Conservation (phyloP, 1,284 basidiomycete genomes). For the Apiotrichum laibachii region DNA sequence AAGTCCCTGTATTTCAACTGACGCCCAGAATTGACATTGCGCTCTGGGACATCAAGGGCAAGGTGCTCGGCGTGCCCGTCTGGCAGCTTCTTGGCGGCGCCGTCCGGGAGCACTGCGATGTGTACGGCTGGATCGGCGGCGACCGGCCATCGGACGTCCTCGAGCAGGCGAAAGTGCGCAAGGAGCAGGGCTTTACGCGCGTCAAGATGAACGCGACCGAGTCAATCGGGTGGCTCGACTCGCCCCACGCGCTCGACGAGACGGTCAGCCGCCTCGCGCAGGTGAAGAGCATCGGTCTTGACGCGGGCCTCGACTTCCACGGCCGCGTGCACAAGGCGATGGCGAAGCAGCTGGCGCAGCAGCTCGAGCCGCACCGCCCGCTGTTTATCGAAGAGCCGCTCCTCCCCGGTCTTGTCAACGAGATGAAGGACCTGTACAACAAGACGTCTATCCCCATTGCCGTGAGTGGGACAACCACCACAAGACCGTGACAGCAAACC, state of each 20-base stretch:
- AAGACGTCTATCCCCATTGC: constrained; percentile 55
- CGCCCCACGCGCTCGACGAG: constrained; percentile 57
- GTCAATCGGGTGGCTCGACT: constrained; percentile 55
- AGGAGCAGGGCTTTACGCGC: constrained; percentile 68
- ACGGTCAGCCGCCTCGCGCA: constrained; percentile 64
- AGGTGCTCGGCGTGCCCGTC: constrained; percentile 69
- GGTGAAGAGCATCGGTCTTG: constrained; percentile 63
- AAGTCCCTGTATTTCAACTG: no score
- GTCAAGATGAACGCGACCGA: constrained; percentile 64
- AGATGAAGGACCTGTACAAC: constrained; percentile 53
- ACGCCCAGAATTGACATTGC: constrained; percentile 57
- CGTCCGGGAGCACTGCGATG: constrained; percentile 53
- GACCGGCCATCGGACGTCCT: constrained; percentile 66
- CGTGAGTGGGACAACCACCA: constrained; percentile 23
- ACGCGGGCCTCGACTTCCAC: constrained; percentile 60
- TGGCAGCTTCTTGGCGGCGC: constrained; percentile 73
- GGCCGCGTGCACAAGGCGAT: constrained; percentile 65
- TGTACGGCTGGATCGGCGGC: constrained; percentile 55
- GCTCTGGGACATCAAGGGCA: constrained; percentile 74
- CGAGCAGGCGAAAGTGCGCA: constrained; percentile 61
- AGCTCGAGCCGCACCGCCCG: constrained; percentile 64
- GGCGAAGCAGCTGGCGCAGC: constrained; percentile 70
- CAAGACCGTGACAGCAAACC: no score
- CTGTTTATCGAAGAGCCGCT: constrained; percentile 77
- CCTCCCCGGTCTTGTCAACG: constrained; percentile 55